Evolutionary conservation across 768 basidiomycete species (phyloP), one percentile per base, ranked within the genome.

Genomic region (Pulveroboletus frians): DNA sequence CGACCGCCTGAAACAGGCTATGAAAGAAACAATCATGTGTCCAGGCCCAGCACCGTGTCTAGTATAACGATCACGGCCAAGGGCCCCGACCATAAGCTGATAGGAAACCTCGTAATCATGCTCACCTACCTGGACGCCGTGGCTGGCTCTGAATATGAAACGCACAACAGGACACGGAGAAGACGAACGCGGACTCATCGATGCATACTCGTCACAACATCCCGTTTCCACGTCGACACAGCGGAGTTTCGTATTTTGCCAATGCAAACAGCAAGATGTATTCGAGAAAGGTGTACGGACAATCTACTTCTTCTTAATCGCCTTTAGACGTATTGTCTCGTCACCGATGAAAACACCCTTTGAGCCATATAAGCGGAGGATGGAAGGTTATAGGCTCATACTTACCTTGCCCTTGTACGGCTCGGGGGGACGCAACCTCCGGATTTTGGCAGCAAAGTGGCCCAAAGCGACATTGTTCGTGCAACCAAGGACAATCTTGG

Each of bases 321-420:
- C 82, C 73, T 90, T 96, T 53, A 96, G 85, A 63, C 86, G 81
- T 61, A 97, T 86, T 45, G 84, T 86, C 69, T 99, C 95, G 60
- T 83, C 78, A n/a, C 90, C 93, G 46, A 97, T 80, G 59, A 97
- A 95, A 52, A 97, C 84, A 55, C 94, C 94, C 89, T 98, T 54
- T 18, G 49, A 27, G 26, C 42, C 39, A 49, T 38, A 23, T 50
- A 34, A 53, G 52, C n/a, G 20, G 38, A 32, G 39, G 42, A 29
- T 23, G 17, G 29, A 32, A 18, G 30, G 38, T 18, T 3, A 39
- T 20, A 3, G n/a, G 26, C 17, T 15, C 1, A 9, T 39, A 70
- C 87, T 44, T 62, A 95, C 93, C 79, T 97, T 97, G 65, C 93
- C 95, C 71, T 97, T 92, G 71, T 97, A 99, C 14, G 93, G 94